Evolutionary conservation across 2,329 filamentous ascomycete species (phyloP), one percentile per base, ranked within the genome.

Genomic region (Aureobasidium uvarum): DNA sequence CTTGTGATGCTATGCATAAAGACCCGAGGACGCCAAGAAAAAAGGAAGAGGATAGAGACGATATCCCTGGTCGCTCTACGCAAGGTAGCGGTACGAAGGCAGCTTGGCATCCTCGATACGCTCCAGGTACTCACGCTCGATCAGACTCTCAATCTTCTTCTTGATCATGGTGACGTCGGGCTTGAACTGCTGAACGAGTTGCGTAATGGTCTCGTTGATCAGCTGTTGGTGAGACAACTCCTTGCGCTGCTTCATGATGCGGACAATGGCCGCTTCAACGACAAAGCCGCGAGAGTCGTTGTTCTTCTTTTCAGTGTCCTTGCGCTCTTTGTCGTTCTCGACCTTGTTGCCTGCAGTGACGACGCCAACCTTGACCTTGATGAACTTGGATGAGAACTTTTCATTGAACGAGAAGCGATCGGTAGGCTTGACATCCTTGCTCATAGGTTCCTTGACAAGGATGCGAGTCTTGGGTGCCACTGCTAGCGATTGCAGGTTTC

Each of bases 321-420:
- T 87, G 50, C 86, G 80, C 75, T 88, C 86, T 38, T 81, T 80
- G 62, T 84, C 81, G 62, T 86, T 91, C 77, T 98, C 94, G 0
- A 96, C 90, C 77, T 92, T 95, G 74, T 92, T 96, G 20, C 88
- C 85, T 1, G 87, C 86, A 58, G 83, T 90, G 70, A 96, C 89
- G 5, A 95, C 89, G 25, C 91, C 91, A 23, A 95, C 91, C 76
- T 96, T 96, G 78, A 97, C 91, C 75, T 91, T 92, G 72, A 95
- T 84, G 58, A 90, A 87, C 74, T 91, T 92, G 78, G 90, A 93
- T 55, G 86, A 82, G 77, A 96, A 98, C 16, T 86, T 82, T 38
- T 87, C 81, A 74, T 98, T 97, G 81, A 93, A 96, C 10, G 80
- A 83, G 76, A 98, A 98, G 31, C 79, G 84, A 75, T 98, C 94